Conservation (phyloP, 345 rosid species). For the Microthlaspi erraticum region DNA sequence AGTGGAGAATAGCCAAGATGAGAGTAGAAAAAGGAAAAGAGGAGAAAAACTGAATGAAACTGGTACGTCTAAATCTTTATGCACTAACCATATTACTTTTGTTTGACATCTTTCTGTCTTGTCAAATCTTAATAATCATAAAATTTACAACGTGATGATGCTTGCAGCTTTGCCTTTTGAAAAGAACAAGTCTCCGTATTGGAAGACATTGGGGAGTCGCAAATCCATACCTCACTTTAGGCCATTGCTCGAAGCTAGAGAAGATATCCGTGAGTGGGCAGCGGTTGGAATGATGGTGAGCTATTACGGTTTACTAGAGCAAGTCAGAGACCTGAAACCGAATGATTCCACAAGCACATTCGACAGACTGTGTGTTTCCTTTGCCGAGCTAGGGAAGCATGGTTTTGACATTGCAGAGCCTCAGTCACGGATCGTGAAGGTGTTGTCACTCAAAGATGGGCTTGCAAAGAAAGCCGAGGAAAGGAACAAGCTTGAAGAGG, state of each 20-base stretch:
- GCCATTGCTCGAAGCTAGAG: slow-evolving; percentile 57
- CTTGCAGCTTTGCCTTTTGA: no score
- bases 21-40: no score
- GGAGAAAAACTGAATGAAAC: neutral
- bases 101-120: neutral
- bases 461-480: slow-evolving; percentile 44
- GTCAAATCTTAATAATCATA: neutral
- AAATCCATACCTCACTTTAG: slow-evolving; percentile 59
- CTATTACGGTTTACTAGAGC: slow-evolving; percentile 61
- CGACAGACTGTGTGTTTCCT: no score
- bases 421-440: no score
- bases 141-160: no score
- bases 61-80: slow-evolving; percentile 26
- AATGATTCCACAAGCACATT: no score
- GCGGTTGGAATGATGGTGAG: slow-evolving; percentile 76
- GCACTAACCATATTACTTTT: slow-evolving; percentile 2
- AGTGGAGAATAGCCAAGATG: slow-evolving; percentile 26
- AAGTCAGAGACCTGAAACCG: slow-evolving; percentile 47
- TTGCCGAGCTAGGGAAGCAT: no score
- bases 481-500: slow-evolving; percentile 40
- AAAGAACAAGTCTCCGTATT: slow-evolving; percentile 56
- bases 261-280: slow-evolving; percentile 66
- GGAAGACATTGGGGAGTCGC: slow-evolving; percentile 60
- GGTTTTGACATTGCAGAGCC: no score
- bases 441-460: slow-evolving; percentile 53